These are phyloP conservation scores for Capronia coronata DNA, from an alignment of 2,329 filamentous ascomycete species.

Conservation along the genomic window DNA sequence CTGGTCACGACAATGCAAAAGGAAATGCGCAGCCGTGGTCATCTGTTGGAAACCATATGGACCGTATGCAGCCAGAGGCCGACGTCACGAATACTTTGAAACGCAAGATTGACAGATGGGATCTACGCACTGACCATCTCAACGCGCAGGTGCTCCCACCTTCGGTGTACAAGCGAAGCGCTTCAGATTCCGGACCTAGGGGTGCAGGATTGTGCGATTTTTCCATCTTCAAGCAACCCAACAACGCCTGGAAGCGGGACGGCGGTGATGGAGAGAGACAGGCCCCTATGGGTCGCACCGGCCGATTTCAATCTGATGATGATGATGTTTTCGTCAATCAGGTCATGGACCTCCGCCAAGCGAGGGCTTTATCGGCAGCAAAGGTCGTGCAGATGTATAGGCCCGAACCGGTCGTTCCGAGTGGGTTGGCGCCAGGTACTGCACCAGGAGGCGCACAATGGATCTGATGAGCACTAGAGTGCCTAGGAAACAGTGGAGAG, in stretches of 20 bases:
- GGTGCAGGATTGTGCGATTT: not conserved
- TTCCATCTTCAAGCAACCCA: not conserved
- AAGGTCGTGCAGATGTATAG: constrained; percentile 1
- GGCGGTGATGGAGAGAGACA: not conserved
- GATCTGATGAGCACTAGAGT: constrained; percentile 8
- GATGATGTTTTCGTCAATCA: constrained; percentile 13
- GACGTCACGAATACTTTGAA: constrained; percentile 13
- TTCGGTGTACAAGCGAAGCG: constrained; percentile 10
- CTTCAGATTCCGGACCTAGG: constrained; percentile 15
- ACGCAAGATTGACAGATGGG: constrained; percentile 23
- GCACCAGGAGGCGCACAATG: constrained; percentile 21
- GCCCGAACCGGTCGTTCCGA: not conserved
- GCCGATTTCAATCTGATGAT: constrained; percentile 7
- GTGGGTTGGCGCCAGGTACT: constrained; percentile 3
- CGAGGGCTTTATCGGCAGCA: not conserved
- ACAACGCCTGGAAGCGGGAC: not conserved
- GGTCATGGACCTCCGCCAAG: not conserved
- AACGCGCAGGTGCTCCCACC: not conserved
- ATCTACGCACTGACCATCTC: constrained; percentile 15
- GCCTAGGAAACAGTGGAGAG: not conserved
- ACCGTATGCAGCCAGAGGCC: not conserved
- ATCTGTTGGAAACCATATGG: not conserved
- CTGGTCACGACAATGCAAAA: not conserved
- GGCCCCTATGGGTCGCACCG: constrained; percentile 7
- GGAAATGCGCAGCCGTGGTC: not conserved